These are phyloP conservation scores for Dysphania ambrosioides DNA, from an alignment of 148 eudicot genomes.

Conservation along the genomic window DNA sequence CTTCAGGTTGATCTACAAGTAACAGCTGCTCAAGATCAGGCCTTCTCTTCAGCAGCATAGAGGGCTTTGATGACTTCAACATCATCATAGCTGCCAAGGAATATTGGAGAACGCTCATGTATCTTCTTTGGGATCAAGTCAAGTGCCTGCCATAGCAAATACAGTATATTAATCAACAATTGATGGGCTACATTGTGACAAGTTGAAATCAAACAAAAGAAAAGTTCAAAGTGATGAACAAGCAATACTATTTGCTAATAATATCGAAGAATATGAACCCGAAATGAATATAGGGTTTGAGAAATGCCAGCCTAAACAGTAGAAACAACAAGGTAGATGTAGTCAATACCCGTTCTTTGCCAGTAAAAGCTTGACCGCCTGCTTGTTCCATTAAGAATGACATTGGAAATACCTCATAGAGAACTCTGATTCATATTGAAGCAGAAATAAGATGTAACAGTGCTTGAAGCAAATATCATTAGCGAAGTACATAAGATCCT, in stretches of 20 bases:
- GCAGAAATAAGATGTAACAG: neutral
- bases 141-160: slow-evolving; percentile 55
- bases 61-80: slow-evolving; percentile 88
- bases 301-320: neutral
- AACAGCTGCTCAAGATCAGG: slow-evolving; percentile 20
- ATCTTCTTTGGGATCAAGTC: slow-evolving; percentile 78
- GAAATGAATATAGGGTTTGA: too few species aligned
- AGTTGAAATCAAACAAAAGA: neutral
- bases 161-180: neutral
- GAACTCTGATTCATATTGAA: slow-evolving; percentile 52
- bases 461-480: neutral
- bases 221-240: neutral
- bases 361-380: slow-evolving; percentile 95
- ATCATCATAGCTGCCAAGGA: slow-evolving; percentile 92
- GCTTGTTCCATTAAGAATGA: slow-evolving; percentile 97
- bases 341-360: slow-evolving; percentile 70
- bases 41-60: slow-evolving; percentile 63
- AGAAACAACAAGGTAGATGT: neutral
- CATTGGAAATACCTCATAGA: slow-evolving; percentile 98
- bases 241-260: too few species aligned
- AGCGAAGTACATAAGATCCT: neutral
- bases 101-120: slow-evolving; percentile 89
- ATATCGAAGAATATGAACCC: too few species aligned
- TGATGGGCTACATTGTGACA: neutral
- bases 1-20: slow-evolving; percentile 7